Conservation (phyloP, 306 rosid genomes). For the Prunus dulcis region DNA sequence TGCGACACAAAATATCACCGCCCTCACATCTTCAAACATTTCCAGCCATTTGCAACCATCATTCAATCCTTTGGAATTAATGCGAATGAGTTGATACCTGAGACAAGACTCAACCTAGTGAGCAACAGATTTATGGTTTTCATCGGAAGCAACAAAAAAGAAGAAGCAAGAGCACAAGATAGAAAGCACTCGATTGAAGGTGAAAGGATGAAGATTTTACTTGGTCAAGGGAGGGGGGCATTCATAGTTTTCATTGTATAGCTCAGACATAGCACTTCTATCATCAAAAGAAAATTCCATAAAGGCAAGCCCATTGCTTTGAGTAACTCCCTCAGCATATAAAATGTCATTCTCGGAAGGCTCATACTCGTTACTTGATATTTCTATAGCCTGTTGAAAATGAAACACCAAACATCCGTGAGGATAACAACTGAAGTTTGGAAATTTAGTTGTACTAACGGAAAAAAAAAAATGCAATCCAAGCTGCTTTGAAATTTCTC, state of each 20-base stretch:
- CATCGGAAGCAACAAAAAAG: constrained; percentile 14
- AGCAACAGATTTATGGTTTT: constrained; percentile 18
- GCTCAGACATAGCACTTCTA: constrained; percentile 77
- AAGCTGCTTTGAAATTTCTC: constrained; percentile 4
- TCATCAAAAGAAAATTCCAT: constrained; percentile 88
- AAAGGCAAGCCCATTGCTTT: constrained; percentile 76
- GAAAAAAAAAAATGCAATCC: constrained; percentile 4
- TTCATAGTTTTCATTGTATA: constrained; percentile 61
- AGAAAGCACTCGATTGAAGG: background rate
- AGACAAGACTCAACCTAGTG: constrained; percentile 17
- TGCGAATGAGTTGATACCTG: constrained; percentile 76
- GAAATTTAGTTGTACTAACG: background rate
- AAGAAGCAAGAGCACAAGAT: background rate
- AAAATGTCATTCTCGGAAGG: constrained; percentile 77
- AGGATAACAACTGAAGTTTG: background rate
- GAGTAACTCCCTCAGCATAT: constrained; percentile 89
- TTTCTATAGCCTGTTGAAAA: constrained; percentile 68
- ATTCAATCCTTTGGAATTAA: constrained; percentile 69
- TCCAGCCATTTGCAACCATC: constrained; percentile 90
- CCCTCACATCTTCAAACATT: constrained; percentile 89
- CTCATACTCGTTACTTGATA: constrained; percentile 91
- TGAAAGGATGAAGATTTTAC: constrained; percentile 45
- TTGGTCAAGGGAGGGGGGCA: constrained; percentile 55
- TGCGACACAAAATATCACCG: constrained; percentile 73
- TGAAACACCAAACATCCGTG: constrained; percentile 13